Conservation (phyloP, 2,329 filamentous ascomycete species). For the Penicillium sp. region DNA sequence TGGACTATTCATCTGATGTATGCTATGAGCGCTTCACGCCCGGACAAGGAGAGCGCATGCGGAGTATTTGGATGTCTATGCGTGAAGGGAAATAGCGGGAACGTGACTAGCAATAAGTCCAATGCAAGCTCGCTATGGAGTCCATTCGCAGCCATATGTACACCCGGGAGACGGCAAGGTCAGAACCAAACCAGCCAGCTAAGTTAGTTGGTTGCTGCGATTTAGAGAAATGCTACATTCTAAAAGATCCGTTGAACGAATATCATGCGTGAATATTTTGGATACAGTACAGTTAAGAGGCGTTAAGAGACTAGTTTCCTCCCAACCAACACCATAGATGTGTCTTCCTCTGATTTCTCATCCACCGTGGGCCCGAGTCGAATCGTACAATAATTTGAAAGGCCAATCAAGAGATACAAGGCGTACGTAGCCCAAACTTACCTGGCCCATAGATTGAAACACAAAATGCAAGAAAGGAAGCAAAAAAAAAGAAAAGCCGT, state of each 20-base stretch:
- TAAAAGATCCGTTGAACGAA: neutral
- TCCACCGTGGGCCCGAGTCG: neutral
- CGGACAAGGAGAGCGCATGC: constrained; percentile 45
- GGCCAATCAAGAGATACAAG: neutral
- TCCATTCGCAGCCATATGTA: neutral
- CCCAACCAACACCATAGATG: neutral
- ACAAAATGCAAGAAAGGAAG: neutral
- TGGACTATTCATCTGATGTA: constrained; percentile 51
- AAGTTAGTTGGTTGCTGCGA: neutral
- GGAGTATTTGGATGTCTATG: constrained; percentile 43
- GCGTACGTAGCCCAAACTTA: neutral
- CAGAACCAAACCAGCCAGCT: neutral
- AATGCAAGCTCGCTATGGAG: neutral
- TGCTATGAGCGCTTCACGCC: constrained; percentile 49
- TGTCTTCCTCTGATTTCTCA: neutral
- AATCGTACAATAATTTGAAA: neutral
- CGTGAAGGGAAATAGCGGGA: constrained; percentile 27
- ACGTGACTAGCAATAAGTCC: neutral
- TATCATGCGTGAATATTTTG: neutral
- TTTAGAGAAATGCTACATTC: neutral
- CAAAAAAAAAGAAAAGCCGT: constrained; percentile 3
- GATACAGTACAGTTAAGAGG: constrained; percentile 1
- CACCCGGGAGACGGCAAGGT: neutral
- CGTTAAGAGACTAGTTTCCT: neutral
- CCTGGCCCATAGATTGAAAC: neutral